Percentiles rank a stretch among this genome's conserved stretches.
phyloP scores from a whole-genome alignment of 345 rosid genomes.

The Crucihimalaya himalaica region DNA sequence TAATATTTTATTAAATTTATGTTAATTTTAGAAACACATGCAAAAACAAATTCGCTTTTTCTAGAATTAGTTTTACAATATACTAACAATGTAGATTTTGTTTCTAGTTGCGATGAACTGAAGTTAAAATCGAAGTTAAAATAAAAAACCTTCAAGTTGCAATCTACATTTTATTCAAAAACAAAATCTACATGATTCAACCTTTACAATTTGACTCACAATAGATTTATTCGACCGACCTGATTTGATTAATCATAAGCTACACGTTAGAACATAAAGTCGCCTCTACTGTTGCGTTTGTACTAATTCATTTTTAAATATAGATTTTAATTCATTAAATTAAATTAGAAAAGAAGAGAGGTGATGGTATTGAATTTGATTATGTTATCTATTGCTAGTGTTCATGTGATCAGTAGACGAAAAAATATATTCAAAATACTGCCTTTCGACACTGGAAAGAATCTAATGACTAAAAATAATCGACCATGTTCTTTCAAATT shows the following conservation, averaged over 20 bases:
- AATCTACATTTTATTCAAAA: constrained; percentile 12
- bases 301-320: constrained; percentile 13
- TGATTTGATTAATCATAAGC: constrained; percentile 41
- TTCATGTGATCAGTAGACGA: constrained; percentile 39
- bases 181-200: constrained; percentile 43
- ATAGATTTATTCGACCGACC: constrained; percentile 43
- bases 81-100: constrained; percentile 14
- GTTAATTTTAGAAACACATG: neutral
- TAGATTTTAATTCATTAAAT: neutral
- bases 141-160: constrained; percentile 12
- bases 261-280: constrained; percentile 43
- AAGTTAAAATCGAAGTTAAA: constrained; percentile 4
- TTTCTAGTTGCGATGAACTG: constrained; percentile 18
- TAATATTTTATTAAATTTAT: neutral
- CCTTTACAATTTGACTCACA: constrained; percentile 38
- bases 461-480: constrained; percentile 30
- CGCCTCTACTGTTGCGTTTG: constrained; percentile 39
- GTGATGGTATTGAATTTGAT: constrained; percentile 41
- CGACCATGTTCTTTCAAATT: constrained; percentile 27
- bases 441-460: constrained; percentile 33
- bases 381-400: constrained; percentile 39
- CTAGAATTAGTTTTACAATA: neutral
- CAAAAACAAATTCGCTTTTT: constrained; percentile 8
- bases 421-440: constrained; percentile 8
- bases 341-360: constrained; percentile 31